A percentile compares a stretch with the other conserved stretches of the same genome.
phyloP scores from a whole-genome alignment of 768 basidiomycete species.

The Termitomyces sp. region DNA sequence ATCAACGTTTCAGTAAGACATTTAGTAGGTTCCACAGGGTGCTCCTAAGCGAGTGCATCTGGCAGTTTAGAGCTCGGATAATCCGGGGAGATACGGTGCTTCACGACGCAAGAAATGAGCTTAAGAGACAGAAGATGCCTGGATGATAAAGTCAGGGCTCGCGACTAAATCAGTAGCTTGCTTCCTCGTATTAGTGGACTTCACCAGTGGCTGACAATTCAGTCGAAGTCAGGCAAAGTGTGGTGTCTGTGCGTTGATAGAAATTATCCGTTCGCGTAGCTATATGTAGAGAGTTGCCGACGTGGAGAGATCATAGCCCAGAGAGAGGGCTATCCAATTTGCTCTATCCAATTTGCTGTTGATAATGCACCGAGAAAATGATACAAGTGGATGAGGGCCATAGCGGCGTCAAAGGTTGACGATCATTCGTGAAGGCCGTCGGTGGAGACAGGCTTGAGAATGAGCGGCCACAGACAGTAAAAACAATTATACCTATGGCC shows the following conservation, averaged over 20 bases:
- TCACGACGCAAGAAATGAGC: conserved; percentile 1
- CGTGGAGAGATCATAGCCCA: background rate
- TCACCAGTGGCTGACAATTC: background rate
- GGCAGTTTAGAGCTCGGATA: background rate
- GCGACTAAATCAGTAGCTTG: too few species aligned
- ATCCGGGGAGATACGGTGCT: conserved; percentile 7
- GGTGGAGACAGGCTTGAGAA: background rate
- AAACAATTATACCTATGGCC: too few species aligned
- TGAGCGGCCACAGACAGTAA: background rate
- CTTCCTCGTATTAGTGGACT: too few species aligned
- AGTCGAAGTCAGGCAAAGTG: background rate
- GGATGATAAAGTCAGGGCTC: too few species aligned
- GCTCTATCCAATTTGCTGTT: background rate
- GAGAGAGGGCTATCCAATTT: background rate
- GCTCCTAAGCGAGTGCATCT: background rate
- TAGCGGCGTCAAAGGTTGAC: too few species aligned
- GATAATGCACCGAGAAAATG: background rate
- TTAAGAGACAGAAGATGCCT: background rate
- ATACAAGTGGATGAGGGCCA: background rate
- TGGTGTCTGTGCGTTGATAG: background rate
- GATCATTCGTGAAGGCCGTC: background rate
- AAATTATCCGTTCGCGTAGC: background rate
- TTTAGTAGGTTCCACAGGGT: background rate
- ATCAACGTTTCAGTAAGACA: background rate
- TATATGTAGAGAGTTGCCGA: background rate